Percentiles rank a stretch among this genome's conserved stretches.
Conservation (phyloP, 805 yeast species). For the Pichia rugopelliculosa region DNA sequence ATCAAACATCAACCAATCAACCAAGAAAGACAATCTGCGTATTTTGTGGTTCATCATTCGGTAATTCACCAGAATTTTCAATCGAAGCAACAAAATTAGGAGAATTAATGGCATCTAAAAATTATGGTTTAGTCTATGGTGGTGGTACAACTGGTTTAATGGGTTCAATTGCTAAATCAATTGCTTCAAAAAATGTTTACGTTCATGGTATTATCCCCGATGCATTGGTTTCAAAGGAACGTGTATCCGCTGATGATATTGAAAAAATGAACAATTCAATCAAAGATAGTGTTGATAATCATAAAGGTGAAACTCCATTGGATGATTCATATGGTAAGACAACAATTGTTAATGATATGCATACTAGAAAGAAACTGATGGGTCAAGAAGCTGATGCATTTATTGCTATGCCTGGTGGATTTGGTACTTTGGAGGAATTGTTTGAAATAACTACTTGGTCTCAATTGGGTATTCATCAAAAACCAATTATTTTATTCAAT, state of each 20-base stretch:
- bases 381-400: conserved; percentile 72
- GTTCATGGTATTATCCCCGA: conserved; percentile 87
- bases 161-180: conserved; percentile 68
- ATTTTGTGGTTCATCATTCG: conserved; percentile 80
- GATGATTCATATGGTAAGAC: conserved; percentile 66
- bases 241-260: conserved; percentile 33
- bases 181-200: conserved; percentile 50
- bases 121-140: conserved; percentile 79
- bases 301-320: conserved; percentile 58
- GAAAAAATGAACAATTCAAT: conserved; percentile 42
- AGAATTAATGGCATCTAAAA: conserved; percentile 41
- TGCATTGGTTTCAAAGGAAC: conserved; percentile 68
- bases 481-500: conserved; percentile 74
- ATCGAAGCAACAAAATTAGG: conserved; percentile 57
- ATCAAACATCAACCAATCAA: neutral
- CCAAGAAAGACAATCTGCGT: conserved; percentile 58
- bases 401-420: conserved; percentile 88
- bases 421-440: conserved; percentile 82
- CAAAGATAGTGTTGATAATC: conserved; percentile 49
- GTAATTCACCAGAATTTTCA: conserved; percentile 44
- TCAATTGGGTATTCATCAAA: conserved; percentile 77
- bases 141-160: conserved; percentile 84
- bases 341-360: conserved; percentile 81
- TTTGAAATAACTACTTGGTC: conserved; percentile 90
- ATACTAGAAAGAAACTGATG: conserved; percentile 80